Conservation (phyloP, 305 asterid species). For the Fraxinus dipetala region DNA sequence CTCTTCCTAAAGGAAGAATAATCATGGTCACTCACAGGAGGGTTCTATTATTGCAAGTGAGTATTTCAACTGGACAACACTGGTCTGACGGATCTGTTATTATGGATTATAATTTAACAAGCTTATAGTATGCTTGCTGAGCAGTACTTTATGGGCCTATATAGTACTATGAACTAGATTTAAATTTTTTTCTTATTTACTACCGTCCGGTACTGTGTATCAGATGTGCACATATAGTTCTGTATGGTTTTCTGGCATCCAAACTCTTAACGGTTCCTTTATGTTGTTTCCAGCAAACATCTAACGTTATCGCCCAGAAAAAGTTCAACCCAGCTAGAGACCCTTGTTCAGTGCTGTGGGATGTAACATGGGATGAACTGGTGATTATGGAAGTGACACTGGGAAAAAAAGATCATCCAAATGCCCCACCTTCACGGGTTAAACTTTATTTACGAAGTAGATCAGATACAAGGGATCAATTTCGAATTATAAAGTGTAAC, state of each 20-base stretch:
- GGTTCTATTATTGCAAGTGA: slow-evolving; percentile 77
- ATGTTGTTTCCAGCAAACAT: slow-evolving; percentile 73
- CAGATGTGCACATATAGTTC: slow-evolving; percentile 7
- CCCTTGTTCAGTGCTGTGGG: slow-evolving; percentile 96
- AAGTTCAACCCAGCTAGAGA: slow-evolving; percentile 92
- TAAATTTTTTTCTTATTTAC: neutral
- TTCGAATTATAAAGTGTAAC: slow-evolving; percentile 70
- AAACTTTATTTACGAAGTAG: slow-evolving; percentile 58
- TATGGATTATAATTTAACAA: neutral
- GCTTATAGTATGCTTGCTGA: neutral
- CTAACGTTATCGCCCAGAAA: slow-evolving; percentile 83
- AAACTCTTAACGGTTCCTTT: slow-evolving; percentile 21
- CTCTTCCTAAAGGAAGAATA: slow-evolving; percentile 88
- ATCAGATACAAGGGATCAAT: slow-evolving; percentile 81
- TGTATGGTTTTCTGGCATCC: slow-evolving; percentile 11
- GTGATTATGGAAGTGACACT: slow-evolving; percentile 73
- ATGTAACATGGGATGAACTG: slow-evolving; percentile 82
- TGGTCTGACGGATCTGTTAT: neutral
- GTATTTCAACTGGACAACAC: slow-evolving; percentile 28
- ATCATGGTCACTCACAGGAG: slow-evolving; percentile 82
- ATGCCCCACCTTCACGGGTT: slow-evolving; percentile 79
- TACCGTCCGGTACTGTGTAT: neutral
- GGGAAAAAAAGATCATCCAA: slow-evolving; percentile 84
- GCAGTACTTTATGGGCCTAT: neutral
- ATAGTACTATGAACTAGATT: neutral